Conservation (phyloP, 2,329 filamentous ascomycete genomes). For the Neodidymelliopsis sp. region DNA sequence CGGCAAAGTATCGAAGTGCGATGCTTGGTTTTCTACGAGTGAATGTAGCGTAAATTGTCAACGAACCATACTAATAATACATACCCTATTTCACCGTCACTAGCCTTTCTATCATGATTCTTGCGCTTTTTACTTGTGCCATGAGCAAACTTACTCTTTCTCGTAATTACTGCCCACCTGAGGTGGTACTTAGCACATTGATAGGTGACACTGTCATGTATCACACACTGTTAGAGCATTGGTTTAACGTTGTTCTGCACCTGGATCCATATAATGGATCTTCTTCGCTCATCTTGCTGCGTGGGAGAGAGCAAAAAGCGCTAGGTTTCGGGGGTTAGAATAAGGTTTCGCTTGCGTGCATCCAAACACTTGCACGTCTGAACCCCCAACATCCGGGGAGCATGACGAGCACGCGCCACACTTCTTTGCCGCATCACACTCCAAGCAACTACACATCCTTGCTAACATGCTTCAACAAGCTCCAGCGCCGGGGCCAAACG, state of each 20-base stretch:
- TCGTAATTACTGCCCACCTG: neutral
- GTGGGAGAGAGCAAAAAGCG: neutral
- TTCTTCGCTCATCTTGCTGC: neutral
- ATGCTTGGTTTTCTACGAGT: constrained; percentile 68
- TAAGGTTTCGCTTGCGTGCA: constrained; percentile 16
- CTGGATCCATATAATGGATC: neutral
- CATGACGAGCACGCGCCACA: constrained; percentile 1
- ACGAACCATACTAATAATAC: too few relatives aligned
- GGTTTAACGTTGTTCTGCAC: neutral
- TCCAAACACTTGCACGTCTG: constrained; percentile 10
- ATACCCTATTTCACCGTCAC: neutral
- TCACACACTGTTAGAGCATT: neutral
- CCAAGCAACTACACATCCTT: constrained; percentile 1
- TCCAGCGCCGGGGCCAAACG: neutral
- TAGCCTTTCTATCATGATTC: neutral
- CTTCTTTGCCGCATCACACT: neutral
- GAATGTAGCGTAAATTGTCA: neutral
- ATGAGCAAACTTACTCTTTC: neutral
- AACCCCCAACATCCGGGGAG: constrained; percentile 3
- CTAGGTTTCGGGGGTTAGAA: constrained; percentile 1
- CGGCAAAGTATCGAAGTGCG: constrained; percentile 71
- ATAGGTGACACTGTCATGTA: neutral
- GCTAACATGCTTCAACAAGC: neutral
- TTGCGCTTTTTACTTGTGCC: neutral
- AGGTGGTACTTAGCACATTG: too few relatives aligned